Percentiles rank a stretch among this genome's conserved stretches.
Conservation (phyloP, 257 asterid genomes). For the Datura wrightii region DNA sequence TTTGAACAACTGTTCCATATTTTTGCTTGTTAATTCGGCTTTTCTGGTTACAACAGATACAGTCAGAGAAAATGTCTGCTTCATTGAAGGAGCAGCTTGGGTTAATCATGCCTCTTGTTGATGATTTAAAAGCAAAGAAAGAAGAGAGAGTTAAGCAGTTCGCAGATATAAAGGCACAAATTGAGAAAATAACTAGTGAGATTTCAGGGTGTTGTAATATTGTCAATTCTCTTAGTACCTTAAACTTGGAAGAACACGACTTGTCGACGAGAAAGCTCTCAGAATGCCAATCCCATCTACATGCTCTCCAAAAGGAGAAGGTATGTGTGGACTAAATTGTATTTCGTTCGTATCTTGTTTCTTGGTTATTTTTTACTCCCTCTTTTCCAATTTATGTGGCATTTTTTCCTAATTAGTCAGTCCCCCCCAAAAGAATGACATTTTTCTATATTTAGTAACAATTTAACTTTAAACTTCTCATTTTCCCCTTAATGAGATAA, state of each 20-base stretch:
- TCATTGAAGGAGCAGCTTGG: constrained; percentile 81
- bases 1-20: background rate
- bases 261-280: constrained; percentile 80
- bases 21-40: constrained; percentile 32
- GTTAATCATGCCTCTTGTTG: constrained; percentile 72
- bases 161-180: constrained; percentile 72
- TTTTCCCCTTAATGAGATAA: background rate
- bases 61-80: constrained; percentile 57
- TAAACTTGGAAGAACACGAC: constrained; percentile 72
- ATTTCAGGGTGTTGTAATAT: constrained; percentile 71
- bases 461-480: background rate
- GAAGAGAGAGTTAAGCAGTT: constrained; percentile 84
- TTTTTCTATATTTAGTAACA: background rate
- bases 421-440: background rate
- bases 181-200: constrained; percentile 79
- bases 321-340: constrained; percentile 42
- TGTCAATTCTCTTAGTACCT: constrained; percentile 46
- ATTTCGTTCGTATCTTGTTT: background rate
- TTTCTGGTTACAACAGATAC: constrained; percentile 51
- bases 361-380: background rate
- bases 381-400: background rate
- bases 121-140: constrained; percentile 71
- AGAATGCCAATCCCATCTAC: constrained; percentile 77
- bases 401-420: background rate
- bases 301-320: constrained; percentile 85